A percentile compares a stretch with the other conserved stretches of the same genome.
Evolutionary conservation across 2,329 filamentous ascomycete species (phyloP).

Genomic region (Aspergillus sp.): DNA sequence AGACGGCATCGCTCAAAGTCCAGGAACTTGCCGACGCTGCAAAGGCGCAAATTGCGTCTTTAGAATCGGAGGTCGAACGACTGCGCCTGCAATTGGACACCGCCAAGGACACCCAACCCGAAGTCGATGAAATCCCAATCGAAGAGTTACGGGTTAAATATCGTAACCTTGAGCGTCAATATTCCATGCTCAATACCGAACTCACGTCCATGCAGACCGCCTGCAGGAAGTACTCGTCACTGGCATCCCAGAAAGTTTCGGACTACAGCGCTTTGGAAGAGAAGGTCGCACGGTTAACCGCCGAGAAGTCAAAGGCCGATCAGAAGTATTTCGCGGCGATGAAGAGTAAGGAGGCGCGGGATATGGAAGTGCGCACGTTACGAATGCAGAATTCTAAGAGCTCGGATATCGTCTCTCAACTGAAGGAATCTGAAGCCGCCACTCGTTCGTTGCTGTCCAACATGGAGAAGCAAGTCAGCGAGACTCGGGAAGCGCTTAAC

Average conservation of each 20-base stretch:
- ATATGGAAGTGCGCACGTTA: slow-evolving; percentile 74
- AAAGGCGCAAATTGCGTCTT: slow-evolving; percentile 72
- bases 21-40: slow-evolving; percentile 77
- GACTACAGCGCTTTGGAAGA: slow-evolving; percentile 76
- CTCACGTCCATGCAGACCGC: slow-evolving; percentile 85
- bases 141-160: slow-evolving; percentile 75
- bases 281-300: slow-evolving; percentile 67
- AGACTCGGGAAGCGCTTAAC: slow-evolving; percentile 76
- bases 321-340: slow-evolving; percentile 97
- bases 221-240: slow-evolving; percentile 81
- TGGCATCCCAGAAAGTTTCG: slow-evolving; percentile 82
- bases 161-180: slow-evolving; percentile 72
- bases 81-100: slow-evolving; percentile 58
- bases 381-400: slow-evolving; percentile 83
- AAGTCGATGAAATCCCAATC: slow-evolving; percentile 58
- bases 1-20: slow-evolving; percentile 66
- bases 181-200: slow-evolving; percentile 80
- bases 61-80: slow-evolving; percentile 80
- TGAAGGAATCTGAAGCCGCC: slow-evolving; percentile 84
- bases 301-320: slow-evolving; percentile 93
- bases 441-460: slow-evolving; percentile 74
- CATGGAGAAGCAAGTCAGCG: slow-evolving; percentile 84
- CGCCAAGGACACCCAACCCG: slow-evolving; percentile 36
- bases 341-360: slow-evolving; percentile 85
- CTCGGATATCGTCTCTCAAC: slow-evolving; percentile 85